A percentile compares a stretch with the other conserved stretches of the same genome.
These are phyloP conservation scores for Phytophthora vignae DNA, from an alignment of 352 stramenopile species.

Conservation along the genomic window DNA sequence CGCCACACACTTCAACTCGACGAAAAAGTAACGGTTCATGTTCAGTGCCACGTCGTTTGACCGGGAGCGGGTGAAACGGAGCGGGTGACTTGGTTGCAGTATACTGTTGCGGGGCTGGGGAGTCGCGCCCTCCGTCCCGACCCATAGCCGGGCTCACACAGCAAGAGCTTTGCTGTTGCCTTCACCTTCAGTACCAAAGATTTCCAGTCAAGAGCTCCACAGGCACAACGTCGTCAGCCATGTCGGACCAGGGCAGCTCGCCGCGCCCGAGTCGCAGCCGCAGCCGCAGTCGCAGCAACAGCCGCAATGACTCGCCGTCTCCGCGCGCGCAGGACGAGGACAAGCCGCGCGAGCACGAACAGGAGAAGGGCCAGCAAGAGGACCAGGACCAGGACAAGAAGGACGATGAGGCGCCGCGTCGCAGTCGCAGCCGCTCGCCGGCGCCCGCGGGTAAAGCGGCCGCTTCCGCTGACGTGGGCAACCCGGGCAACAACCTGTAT, in stretches of 20 bases:
- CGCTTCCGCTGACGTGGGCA: conserved; percentile 32
- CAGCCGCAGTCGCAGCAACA: conserved; percentile 28
- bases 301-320: conserved; percentile 37
- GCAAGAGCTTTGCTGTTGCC: conserved; percentile 12
- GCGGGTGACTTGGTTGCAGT: conserved; percentile 23
- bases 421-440: conserved; percentile 57
- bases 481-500: conserved; percentile 87
- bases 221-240: conserved; percentile 12
- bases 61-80: conserved; percentile 2
- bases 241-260: conserved; percentile 50
- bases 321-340: conserved; percentile 22
- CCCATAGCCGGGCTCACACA: conserved; percentile 18
- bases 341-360: conserved; percentile 12
- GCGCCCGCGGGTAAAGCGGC: conserved; percentile 22
- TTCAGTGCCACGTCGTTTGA: conserved; percentile 3
- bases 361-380: conserved; percentile 1
- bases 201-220: conserved; percentile 10
- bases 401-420: not conserved
- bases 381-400: conserved; percentile 7
- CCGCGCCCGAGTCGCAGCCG: conserved; percentile 20
- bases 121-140: conserved; percentile 14
- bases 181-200: conserved; percentile 36
- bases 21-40: conserved; percentile 29
- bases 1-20: conserved; percentile 20
- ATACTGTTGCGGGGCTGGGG: not conserved